Percentiles rank a stretch among this genome's conserved stretches.
phyloP scores from a whole-genome alignment of 179 eudicot genomes.

The Silene vulgaris region DNA sequence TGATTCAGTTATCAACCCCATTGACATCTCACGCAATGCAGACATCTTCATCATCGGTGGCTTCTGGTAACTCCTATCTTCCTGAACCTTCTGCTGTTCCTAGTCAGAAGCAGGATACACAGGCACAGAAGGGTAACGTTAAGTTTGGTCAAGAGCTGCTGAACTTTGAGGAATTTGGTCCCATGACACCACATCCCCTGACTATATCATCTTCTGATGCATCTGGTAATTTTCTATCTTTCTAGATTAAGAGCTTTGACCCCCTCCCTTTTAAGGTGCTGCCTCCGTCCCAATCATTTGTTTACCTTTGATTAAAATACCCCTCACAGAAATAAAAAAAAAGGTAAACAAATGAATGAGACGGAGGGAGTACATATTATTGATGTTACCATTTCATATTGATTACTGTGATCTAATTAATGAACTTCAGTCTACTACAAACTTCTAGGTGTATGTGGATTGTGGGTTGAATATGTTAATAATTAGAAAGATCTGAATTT shows the following conservation, averaged over 20 bases:
- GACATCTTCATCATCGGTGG: slow-evolving; percentile 11
- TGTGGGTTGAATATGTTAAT: slow-evolving; percentile 2
- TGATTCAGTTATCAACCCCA: not conserved
- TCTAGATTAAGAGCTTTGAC: not conserved
- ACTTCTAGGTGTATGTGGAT: not conserved
- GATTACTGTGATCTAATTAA: not conserved
- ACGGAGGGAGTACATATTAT: not conserved
- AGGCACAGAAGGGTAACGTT: slow-evolving; percentile 21
- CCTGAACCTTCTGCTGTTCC: slow-evolving; percentile 7
- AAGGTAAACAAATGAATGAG: too few relatives aligned
- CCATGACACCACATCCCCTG: slow-evolving; percentile 16
- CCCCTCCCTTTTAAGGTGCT: not conserved
- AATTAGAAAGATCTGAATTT: not conserved
- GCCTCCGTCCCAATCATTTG: too few relatives aligned
- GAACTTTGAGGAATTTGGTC: slow-evolving; percentile 12
- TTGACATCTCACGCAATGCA: slow-evolving; percentile 10
- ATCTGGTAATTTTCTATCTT: slow-evolving; percentile 14
- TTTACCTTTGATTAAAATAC: too few relatives aligned
- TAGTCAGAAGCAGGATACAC: slow-evolving; percentile 13
- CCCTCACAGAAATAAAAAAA: too few relatives aligned
- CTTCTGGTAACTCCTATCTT: slow-evolving; percentile 24
- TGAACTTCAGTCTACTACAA: not conserved
- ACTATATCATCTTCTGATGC: slow-evolving; percentile 20
- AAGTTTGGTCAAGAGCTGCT: slow-evolving; percentile 17
- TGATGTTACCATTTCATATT: not conserved